phyloP scores from a whole-genome alignment of 1,284 basidiomycete genomes.

The Rhodotorula mucilaginosa region DNA sequence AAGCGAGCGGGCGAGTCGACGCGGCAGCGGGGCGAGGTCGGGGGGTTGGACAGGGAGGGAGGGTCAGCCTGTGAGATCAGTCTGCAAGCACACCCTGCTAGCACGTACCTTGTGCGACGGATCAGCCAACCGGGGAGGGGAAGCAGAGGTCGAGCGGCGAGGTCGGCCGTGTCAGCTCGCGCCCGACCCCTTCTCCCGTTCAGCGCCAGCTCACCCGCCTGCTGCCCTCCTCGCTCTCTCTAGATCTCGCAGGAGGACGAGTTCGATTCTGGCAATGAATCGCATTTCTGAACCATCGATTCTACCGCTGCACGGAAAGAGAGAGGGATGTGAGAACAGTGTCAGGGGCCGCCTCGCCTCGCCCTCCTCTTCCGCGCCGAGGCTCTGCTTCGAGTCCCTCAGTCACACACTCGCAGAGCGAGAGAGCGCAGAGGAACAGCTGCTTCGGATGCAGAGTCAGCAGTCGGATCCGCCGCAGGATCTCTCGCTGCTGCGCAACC shows the following conservation, averaged over 20 bases:
- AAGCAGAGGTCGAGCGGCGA: neutral
- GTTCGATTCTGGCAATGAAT: too few species aligned
- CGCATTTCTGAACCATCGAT: too few species aligned
- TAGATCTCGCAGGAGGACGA: too few species aligned
- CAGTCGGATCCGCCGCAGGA: slow-evolving; percentile 1
- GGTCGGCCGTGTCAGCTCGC: neutral
- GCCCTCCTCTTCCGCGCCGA: too few species aligned
- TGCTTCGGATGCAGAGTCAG: neutral
- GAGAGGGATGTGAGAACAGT: too few species aligned
- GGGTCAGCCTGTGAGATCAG: neutral
- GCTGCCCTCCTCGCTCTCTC: too few species aligned
- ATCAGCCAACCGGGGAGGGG: slow-evolving; percentile 14
- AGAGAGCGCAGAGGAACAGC: neutral
- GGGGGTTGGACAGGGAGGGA: neutral
- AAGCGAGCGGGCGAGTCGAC: neutral
- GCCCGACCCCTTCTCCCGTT: neutral
- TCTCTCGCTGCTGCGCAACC: slow-evolving; percentile 19
- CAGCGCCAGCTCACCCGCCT: too few species aligned
- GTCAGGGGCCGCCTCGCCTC: too few species aligned
- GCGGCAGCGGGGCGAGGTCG: neutral
- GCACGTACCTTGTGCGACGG: slow-evolving; percentile 10
- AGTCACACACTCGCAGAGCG: too few species aligned
- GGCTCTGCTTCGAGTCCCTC: too few species aligned
- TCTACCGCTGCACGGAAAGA: too few species aligned
- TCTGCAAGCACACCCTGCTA: neutral